Base-by-base conservation (phyloP, 2,329 filamentous ascomycete species). In the Karstenula rhodostoma region DNA sequence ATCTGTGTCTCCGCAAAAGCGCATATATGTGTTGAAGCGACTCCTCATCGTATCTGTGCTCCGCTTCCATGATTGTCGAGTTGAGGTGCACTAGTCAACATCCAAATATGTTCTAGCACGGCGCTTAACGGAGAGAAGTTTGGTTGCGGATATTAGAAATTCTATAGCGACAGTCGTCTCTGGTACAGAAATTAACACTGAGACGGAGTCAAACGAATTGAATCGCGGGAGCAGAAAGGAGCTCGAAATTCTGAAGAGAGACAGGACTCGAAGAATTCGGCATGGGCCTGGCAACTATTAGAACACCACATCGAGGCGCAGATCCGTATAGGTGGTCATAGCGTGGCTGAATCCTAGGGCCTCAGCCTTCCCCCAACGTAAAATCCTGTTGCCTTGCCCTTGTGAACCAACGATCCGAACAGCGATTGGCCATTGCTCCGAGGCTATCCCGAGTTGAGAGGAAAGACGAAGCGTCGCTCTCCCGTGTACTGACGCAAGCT, bases 321-420 rank as follows among this genome's bases (percentile, higher is more conserved):
- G 51, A 44, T 54, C 37, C 51, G 51, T 54, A 44, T 43, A 43
- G 51, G 37, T 54, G 51, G 51, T 54, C 51, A 54, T 43, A 54
- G 51, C 51, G 51, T 54, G 51, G 37, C 51, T 27, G 51, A 54
- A 54, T 25, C 15, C 51, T 54, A 37, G 51, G 51, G 51, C 51
- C 51, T 54, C 51, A 54, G 51, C 51, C 51, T 54, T 54, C 51
- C 37, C 37, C 37, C 37, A 44, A 44, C 37, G 23, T 17, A 47
- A 27, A 47, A 47, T n/a, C 27, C 44, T 22, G 51, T 33, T 54
- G 35, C 51, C 35, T 43, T 44, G 33, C 10, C 29, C 27, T 52
- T 17, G 10, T 33, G 25, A 6, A 37, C 35, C 13, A 54, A 22
- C 33, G 49, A 40, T 33, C 22, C 12, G n/a, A 51, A 9, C 19